Conservation (phyloP, 108 stramenopile species). For the Stephanodiscus minutulus region DNA sequence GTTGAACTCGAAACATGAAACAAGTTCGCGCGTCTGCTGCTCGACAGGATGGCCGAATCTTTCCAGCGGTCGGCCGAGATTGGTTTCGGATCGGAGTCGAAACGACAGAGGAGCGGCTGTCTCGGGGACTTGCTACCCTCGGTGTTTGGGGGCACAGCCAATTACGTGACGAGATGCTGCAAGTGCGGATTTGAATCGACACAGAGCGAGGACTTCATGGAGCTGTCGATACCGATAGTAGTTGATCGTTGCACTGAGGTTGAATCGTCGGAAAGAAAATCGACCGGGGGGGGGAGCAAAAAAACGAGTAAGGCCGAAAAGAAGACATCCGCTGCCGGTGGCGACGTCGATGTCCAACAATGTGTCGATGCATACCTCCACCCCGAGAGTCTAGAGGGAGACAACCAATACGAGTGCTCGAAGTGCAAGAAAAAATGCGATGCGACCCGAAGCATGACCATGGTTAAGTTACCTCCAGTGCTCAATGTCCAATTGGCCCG, state of each 20-base stretch:
- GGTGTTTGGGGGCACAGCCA: slow-evolving; percentile 67
- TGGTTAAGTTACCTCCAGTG: slow-evolving; percentile 72
- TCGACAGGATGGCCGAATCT: slow-evolving; percentile 81
- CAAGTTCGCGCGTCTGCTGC: slow-evolving; percentile 79
- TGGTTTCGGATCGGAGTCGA: slow-evolving; percentile 6
- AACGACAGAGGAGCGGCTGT: slow-evolving; percentile 1
- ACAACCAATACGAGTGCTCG: slow-evolving; percentile 84
- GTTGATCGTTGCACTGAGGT: slow-evolving; percentile 7
- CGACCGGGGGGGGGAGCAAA: slow-evolving; percentile 13
- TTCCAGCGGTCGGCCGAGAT: slow-evolving; percentile 59
- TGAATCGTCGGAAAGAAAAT: slow-evolving; percentile 6
- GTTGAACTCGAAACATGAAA: too few species aligned
- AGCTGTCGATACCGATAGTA: slow-evolving; percentile 73
- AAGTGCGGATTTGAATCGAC: slow-evolving; percentile 52
- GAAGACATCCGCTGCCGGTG: slow-evolving; percentile 6
- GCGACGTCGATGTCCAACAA: slow-evolving; percentile 69
- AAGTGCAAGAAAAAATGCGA: slow-evolving; percentile 67
- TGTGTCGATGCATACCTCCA: slow-evolving; percentile 68
- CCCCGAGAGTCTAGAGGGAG: slow-evolving; percentile 68
- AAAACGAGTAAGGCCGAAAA: slow-evolving; percentile 6
- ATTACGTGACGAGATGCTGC: slow-evolving; percentile 68
- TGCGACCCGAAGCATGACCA: slow-evolving; percentile 52
- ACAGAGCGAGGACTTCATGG: slow-evolving; percentile 71
- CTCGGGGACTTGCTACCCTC: slow-evolving; percentile 56
- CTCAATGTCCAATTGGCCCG: slow-evolving; percentile 84